A percentile compares a stretch with the other conserved stretches of the same genome.
Conservation (phyloP, 441 rosid genomes). For the Corymbia calophylla region DNA sequence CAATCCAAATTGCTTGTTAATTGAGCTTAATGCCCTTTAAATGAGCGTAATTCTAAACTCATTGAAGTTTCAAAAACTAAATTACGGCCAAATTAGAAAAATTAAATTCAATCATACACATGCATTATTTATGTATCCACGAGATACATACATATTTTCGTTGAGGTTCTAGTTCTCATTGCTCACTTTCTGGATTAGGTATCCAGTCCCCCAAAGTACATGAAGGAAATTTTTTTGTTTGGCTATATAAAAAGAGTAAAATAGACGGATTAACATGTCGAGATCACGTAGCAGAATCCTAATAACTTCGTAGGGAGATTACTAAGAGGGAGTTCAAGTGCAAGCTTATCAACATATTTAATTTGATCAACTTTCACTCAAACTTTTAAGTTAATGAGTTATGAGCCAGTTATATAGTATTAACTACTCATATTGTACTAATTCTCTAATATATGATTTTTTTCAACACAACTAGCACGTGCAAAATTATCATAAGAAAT, state of each 20-base stretch:
- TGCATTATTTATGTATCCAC: no score
- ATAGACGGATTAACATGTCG: no score
- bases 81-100: not conserved
- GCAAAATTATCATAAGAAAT: not conserved
- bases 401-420: no score
- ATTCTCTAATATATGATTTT: not conserved
- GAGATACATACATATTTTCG: no score
- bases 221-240: not conserved
- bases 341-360: not conserved
- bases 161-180: not conserved
- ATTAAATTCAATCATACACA: not conserved
- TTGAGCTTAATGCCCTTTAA: not conserved
- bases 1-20: not conserved
- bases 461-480: not conserved
- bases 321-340: not conserved
- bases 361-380: fast-evolving
- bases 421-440: not conserved
- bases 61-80: not conserved
- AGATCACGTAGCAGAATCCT: fast-evolving
- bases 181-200: not conserved
- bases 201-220: not conserved
- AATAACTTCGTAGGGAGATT: no score
- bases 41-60: not conserved
- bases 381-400: not conserved
- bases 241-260: not conserved